phyloP scores from a whole-genome alignment of 176 grass and related monocot genomes.

The Rhipidocladum racemiflorum region DNA sequence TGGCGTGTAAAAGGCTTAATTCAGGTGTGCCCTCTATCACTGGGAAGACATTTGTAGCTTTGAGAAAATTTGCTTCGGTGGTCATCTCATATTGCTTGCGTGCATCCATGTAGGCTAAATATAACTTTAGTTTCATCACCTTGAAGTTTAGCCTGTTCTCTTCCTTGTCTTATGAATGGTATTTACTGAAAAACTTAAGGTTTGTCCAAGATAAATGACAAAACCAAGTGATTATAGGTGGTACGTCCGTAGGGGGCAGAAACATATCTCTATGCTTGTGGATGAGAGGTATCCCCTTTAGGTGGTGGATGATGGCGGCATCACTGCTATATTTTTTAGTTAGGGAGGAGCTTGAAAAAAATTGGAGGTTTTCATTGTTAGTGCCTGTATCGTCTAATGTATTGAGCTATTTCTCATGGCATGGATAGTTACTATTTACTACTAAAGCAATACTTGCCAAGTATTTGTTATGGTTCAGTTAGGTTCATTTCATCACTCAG shows the following conservation, averaged over 20 bases:
- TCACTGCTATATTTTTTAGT: background rate
- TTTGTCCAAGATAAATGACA: constrained; percentile 5
- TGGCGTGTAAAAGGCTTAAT: constrained; percentile 97
- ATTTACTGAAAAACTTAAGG: background rate
- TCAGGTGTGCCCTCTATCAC: constrained; percentile 51
- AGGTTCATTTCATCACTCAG: background rate
- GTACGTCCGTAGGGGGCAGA: background rate
- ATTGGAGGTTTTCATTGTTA: background rate
- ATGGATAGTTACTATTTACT: background rate
- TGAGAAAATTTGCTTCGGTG: background rate
- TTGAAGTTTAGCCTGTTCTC: background rate
- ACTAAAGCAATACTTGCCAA: background rate
- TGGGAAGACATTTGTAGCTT: background rate
- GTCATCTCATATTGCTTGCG: background rate
- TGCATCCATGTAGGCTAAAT: background rate
- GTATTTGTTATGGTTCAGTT: background rate
- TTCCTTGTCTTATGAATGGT: background rate
- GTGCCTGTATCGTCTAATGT: background rate
- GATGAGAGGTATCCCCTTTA: background rate
- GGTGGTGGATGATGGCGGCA: background rate
- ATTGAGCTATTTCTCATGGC: constrained; percentile 5
- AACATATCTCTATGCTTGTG: background rate
- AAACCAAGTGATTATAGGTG: background rate
- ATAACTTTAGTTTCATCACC: background rate
- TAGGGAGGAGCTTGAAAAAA: background rate